Base-by-base conservation (phyloP, 176 grass and related monocot species). In the Zoysia japonica region DNA sequence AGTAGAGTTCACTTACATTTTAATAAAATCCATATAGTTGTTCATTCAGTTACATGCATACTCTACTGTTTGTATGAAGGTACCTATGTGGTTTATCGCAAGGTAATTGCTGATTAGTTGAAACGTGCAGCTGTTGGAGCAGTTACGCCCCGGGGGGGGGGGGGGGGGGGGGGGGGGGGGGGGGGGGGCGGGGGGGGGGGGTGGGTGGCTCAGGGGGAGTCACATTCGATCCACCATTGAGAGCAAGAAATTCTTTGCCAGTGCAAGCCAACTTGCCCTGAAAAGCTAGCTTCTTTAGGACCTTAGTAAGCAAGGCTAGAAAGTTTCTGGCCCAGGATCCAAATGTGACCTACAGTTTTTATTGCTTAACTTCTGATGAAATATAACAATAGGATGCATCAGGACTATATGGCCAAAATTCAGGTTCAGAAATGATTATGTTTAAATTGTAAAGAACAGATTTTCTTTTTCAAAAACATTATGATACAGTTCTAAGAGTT, bases 11-110 rank as follows among this genome's bases (percentile, higher is more conserved):
- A 57, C 51, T 7, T 11, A 44, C 7, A 53, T 70, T 61, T 13
- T 11, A 77, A 16, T 8, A 7, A 70, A 42, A 43, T 61, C n/a
- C 12, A 65, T 59, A 78, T 67, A 19, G 35, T 7, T 71, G 19
- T 64, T 55, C 40, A 63, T 16, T 81, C 15, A 70, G 16, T 87
- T 61, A 62, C n/a, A 15, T 28, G 28, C 43, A 65, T 47, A 75
- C 61, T 74, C 67, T 65, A 49, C n/a, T 68, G 5, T 11, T 67
- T 49, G 62, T 68, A 2, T 65, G 11, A 65, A 57, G 55, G 17
- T 57, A 57, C 7, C 9, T 57, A 57, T 57, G n/a, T 57, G 53
- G 52, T 16, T 14, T 54, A 2, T 59, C 41, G 19, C 39, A 47
- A 67, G 9, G 53, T 15, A 6, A 55, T 15, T 15, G 14, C 52